Percentiles rank a stretch among this genome's conserved stretches.
These are phyloP conservation scores for Desmodesmus armatus DNA, from an alignment of 139 green algal species.

Conservation along the genomic window DNA sequence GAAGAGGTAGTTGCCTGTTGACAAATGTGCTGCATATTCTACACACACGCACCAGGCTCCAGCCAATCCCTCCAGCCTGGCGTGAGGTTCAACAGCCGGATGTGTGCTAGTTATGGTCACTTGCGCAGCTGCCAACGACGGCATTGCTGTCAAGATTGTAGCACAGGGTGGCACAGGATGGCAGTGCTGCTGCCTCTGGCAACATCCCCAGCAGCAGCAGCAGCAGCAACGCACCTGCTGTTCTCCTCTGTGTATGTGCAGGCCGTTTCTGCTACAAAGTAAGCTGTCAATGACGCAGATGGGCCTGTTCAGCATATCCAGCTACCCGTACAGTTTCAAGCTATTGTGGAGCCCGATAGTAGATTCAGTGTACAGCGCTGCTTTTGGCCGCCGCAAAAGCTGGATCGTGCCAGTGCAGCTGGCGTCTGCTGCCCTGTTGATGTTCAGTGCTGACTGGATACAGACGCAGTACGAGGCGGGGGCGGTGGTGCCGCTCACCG, in stretches of 20 bases:
- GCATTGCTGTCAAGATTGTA: too few relatives aligned
- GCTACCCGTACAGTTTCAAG: constrained; percentile 96
- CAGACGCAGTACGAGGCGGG: constrained; percentile 58
- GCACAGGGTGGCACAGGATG: too few relatives aligned
- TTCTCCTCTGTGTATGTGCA: constrained; percentile 48
- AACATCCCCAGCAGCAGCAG: background rate
- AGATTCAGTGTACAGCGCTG: constrained; percentile 77
- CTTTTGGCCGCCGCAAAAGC: constrained; percentile 81
- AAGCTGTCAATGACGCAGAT: constrained; percentile 85
- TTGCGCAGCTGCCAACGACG: too few relatives aligned
- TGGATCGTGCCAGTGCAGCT: constrained; percentile 91
- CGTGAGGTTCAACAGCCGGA: background rate
- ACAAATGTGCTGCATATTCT: too few relatives aligned
- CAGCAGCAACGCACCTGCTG: too few relatives aligned
- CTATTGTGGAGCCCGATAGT: constrained; percentile 95
- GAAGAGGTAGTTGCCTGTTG: too few relatives aligned
- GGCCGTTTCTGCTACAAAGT: constrained; percentile 89
- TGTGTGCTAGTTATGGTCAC: too few relatives aligned
- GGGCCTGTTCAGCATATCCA: constrained; percentile 87
- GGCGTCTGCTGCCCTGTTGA: constrained; percentile 50
- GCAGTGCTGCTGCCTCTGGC: background rate
- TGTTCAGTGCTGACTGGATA: constrained; percentile 44
- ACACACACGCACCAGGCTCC: too few relatives aligned
- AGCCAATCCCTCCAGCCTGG: background rate
- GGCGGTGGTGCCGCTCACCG: constrained; percentile 77